phyloP scores from a whole-genome alignment of 2,329 filamentous ascomycete genomes.

The Aureobasidium leucospermi region DNA sequence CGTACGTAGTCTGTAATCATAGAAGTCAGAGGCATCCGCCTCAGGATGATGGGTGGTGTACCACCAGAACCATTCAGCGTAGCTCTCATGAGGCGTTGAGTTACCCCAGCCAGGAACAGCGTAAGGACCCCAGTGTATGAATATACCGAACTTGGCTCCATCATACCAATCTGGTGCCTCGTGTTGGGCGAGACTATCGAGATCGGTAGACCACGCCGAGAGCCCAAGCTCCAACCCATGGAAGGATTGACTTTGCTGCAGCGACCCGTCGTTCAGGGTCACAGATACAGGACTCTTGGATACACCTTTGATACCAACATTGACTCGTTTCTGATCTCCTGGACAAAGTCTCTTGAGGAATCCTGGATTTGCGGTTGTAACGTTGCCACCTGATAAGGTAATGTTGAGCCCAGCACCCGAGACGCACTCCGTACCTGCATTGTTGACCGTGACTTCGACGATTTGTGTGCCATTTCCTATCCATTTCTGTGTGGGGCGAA shows the following conservation, averaged over 20 bases:
- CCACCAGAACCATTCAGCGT: constrained; percentile 31
- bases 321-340: constrained; percentile 27
- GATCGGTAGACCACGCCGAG: not conserved
- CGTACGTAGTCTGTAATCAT: constrained; percentile 43
- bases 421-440: constrained; percentile 22
- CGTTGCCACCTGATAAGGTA: constrained; percentile 20
- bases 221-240: constrained; percentile 15
- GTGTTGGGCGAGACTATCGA: not conserved
- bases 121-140: constrained; percentile 53
- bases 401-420: constrained; percentile 22
- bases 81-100: constrained; percentile 23
- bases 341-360: constrained; percentile 27
- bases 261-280: constrained; percentile 18
- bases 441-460: constrained; percentile 25
- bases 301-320: constrained; percentile 24
- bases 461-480: constrained; percentile 25
- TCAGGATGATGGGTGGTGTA: constrained; percentile 11
- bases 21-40: constrained; percentile 33
- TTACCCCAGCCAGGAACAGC: constrained; percentile 51
- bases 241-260: constrained; percentile 12
- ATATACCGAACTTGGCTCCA: constrained; percentile 51
- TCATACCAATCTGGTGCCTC: constrained; percentile 49
- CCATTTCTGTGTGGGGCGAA: constrained; percentile 30
- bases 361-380: constrained; percentile 24
- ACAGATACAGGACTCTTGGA: constrained; percentile 12